These are phyloP conservation scores for Gnomoniopsis sp. DNA, from an alignment of 2,329 filamentous ascomycete species.

Conservation along the genomic window DNA sequence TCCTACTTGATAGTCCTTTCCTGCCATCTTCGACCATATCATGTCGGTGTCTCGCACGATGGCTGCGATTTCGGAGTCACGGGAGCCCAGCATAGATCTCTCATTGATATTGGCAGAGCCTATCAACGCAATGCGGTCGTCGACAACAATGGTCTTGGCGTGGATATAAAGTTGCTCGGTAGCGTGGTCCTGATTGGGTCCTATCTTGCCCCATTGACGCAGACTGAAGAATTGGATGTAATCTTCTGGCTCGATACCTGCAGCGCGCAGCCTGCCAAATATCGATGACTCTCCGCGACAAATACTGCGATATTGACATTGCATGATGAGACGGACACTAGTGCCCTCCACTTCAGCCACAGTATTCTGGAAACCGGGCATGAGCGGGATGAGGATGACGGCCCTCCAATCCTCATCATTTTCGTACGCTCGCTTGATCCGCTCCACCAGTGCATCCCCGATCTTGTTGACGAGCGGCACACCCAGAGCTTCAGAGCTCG, in stretches of 20 bases:
- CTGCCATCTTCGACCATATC: constrained; percentile 88
- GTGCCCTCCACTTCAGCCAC: constrained; percentile 93
- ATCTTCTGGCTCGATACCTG: constrained; percentile 86
- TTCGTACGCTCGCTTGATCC: constrained; percentile 78
- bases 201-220: constrained; percentile 88
- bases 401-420: constrained; percentile 89
- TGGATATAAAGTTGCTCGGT: constrained; percentile 98
- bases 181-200: constrained; percentile 74
- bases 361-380: constrained; percentile 98
- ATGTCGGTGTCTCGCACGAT: constrained; percentile 91
- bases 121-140: constrained; percentile 89
- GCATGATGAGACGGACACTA: constrained; percentile 91
- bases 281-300: constrained; percentile 90
- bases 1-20: constrained; percentile 82
- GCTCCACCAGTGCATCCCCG: constrained; percentile 88
- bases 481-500: constrained; percentile 82
- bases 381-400: constrained; percentile 85
- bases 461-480: constrained; percentile 90
- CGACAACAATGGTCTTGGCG: constrained; percentile 93
- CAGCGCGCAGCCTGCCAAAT: constrained; percentile 76
- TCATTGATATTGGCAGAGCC: constrained; percentile 99
- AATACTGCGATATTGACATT: constrained; percentile 95
- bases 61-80: constrained; percentile 89
- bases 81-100: constrained; percentile 85
- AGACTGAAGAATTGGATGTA: constrained; percentile 95